These are phyloP conservation scores for Ichthyophthirius multifiliis DNA, from an alignment of 169 alveolate species.

Conservation along the genomic window DNA sequence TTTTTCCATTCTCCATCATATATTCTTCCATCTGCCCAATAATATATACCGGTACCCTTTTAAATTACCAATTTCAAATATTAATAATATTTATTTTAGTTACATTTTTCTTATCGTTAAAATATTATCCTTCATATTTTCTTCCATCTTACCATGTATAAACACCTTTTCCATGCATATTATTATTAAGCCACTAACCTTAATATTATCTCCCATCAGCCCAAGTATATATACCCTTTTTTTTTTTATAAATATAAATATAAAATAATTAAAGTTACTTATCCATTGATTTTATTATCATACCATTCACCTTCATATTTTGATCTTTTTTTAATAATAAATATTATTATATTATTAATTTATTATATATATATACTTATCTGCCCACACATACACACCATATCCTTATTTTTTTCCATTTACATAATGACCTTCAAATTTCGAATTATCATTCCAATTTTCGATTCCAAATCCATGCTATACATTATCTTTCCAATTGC, in stretches of 20 bases:
- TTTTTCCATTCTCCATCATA: constrained; percentile 63
- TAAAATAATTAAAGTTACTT: constrained; percentile 42
- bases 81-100: too few species aligned
- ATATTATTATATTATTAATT: constrained; percentile 36
- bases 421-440: constrained; percentile 46
- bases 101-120: constrained; percentile 32
- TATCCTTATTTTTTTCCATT: constrained; percentile 67
- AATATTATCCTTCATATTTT: constrained; percentile 35
- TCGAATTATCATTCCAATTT: constrained; percentile 20
- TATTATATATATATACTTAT: constrained; percentile 34
- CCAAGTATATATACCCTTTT: constrained; percentile 51
- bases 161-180: constrained; percentile 39
- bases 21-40: constrained; percentile 25
- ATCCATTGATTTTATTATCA: constrained; percentile 52
- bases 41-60: neutral
- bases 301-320: constrained; percentile 67
- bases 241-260: constrained; percentile 39
- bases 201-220: constrained; percentile 54
- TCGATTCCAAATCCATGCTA: constrained; percentile 31
- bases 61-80: constrained; percentile 8
- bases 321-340: constrained; percentile 34
- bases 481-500: constrained; percentile 24
- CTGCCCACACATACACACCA: constrained; percentile 68
- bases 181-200: constrained; percentile 37
- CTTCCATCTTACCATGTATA: constrained; percentile 43